Evolutionary conservation across 768 basidiomycete species (phyloP), one percentile per base, ranked within the genome.

Genomic region (Boletus tomentosulus): DNA sequence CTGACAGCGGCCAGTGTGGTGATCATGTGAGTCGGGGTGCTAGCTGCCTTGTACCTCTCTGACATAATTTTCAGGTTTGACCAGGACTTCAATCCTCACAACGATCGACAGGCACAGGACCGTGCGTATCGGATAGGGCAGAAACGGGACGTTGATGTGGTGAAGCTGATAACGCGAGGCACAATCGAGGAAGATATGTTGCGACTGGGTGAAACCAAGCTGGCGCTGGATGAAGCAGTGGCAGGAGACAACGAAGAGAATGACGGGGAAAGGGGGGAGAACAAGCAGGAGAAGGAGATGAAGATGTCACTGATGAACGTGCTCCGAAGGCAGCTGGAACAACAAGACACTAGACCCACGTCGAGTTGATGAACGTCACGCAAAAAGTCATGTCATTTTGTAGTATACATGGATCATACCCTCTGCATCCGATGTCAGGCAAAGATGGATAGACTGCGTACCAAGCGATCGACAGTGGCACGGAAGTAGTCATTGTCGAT

Each of bases 111-210:
- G 73, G 97, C 97, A 1, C 93, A 96, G 55, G 97, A 99, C 70
- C 85, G 97, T 33, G 94, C 94, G 25, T 98, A 98, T 71, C 88
- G 97, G 27, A 97, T 99, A 59, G 96, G 93, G 24, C 94, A 97
- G 70, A 92, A 90, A 66, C 84, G 86, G 48, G 86, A 96, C 59
- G 96, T 98, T 10, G 92, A 96, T 31, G 92, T 98, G 7, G 83
- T 98, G 65, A 97, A 96, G 67, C 78, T 98, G 11, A 92, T 98
- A 59, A 88, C 92, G 2, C 85, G 81, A 56, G 89, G 86, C 3
- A 94, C 92, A 2, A 96, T 98, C 54, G 95, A 98, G 73, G 97
- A 99, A 70, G 94, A 97, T 69, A 98, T 99, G 85, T 74, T 93
- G 34, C 81, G 78, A 28, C 81, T 98, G 19, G 95, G 92, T 9